Base-by-base conservation (phyloP, 306 rosid species). In the Lupinus albus region DNA sequence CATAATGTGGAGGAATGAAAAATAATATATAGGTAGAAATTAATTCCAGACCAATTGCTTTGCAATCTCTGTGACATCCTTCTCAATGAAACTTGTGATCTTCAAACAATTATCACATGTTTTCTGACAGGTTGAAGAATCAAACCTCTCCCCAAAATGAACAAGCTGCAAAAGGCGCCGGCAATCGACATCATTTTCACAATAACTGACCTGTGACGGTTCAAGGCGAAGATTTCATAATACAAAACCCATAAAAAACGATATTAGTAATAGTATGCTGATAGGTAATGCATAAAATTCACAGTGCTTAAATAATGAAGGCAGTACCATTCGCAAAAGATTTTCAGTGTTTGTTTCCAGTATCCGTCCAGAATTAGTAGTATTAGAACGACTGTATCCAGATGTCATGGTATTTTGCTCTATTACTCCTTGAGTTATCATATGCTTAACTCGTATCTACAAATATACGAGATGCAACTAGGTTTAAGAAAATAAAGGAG, bases 111-210 rank as follows among this genome's bases (percentile, higher is more conserved):
- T 93, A 76, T 93, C 99, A 69, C 99, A 93, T 36, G 99, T 93
- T 83, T 88, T 93, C 76, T 81, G 83, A 88, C 99, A 93, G 48
- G 86, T 78, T 58, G 76, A 76, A 79, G 85, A 81, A 84, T 93
- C 88, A 68, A 93, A 89, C 76, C 85, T 93, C 72, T 93, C 97
- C 73, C 99, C 99, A 59, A 93, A 86, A 88, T 93, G 99, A 71
- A 62, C 73, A 49, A 93, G 97, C 83, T 93, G 99, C 58, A 93
- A 82, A 77, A 82, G 78, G 52, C 99, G 91, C 41, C 99, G 81
- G 58, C 99, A 93, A 70, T 93, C 97, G 70, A 86, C 99, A 67
- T 82, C 85, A 65, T 90, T 93, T 83, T 93, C 99, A 69, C 97
- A 86, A 74, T 93, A 93, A 76, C 97, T 86, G 70, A 93, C 88